Conservation (phyloP, 805 yeast genomes). For the Starmerella scarabaei region DNA sequence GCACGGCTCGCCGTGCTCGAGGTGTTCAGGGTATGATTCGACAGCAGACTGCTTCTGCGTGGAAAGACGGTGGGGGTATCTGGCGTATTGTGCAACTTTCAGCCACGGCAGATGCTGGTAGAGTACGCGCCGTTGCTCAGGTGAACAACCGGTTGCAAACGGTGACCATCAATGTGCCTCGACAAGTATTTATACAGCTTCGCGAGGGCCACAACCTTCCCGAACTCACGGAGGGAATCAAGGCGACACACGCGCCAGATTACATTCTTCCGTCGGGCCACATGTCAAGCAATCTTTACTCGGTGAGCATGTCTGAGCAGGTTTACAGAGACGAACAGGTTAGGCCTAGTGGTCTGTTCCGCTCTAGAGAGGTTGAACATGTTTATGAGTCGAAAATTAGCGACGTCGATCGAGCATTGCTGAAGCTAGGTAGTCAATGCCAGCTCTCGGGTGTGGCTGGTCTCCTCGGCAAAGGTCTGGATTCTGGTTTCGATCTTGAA, state of each 20-base stretch:
- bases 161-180: constrained; percentile 60
- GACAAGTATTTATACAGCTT: constrained; percentile 56
- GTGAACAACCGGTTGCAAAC: constrained; percentile 63
- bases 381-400: constrained; percentile 64
- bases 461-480: constrained; percentile 70
- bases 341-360: constrained; percentile 50
- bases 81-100: constrained; percentile 83
- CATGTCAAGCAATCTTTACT: constrained; percentile 38
- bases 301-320: constrained; percentile 55
- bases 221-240: constrained; percentile 1
- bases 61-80: constrained; percentile 44
- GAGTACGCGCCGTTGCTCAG: constrained; percentile 54
- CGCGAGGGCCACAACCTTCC: constrained; percentile 25
- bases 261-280: constrained; percentile 61
- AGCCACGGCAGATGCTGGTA: constrained; percentile 43
- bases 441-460: constrained; percentile 61
- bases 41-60: constrained; percentile 57
- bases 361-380: constrained; percentile 47
- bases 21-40: constrained; percentile 56
- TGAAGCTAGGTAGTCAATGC: constrained; percentile 65
- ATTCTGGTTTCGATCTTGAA: constrained; percentile 63
- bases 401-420: constrained; percentile 57
- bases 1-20: constrained; percentile 32
- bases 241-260: constrained; percentile 41
- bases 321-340: constrained; percentile 42